Percentiles rank a stretch among this genome's conserved stretches.
These are phyloP conservation scores for Hibiscus tridactylites DNA, from an alignment of 345 rosid genomes.

Conservation along the genomic window DNA sequence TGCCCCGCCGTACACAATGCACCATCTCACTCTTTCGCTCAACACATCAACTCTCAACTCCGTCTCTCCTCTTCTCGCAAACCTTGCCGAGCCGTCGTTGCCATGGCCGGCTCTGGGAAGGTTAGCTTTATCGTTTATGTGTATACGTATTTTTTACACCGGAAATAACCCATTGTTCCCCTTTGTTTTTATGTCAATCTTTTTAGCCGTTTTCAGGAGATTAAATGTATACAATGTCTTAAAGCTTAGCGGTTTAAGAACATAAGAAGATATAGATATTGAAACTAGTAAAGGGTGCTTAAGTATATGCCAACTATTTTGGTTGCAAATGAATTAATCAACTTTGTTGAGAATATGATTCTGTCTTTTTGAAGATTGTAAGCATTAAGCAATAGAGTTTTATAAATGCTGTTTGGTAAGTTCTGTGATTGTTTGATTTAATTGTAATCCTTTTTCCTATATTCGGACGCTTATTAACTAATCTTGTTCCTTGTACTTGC, in stretches of 20 bases:
- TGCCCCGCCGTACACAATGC: conserved; percentile 34
- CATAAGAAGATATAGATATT: neutral
- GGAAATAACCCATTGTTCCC: neutral
- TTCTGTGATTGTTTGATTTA: neutral
- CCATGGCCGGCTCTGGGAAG: conserved; percentile 95
- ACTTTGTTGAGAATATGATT: neutral
- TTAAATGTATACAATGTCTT: neutral
- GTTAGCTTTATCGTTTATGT: conserved; percentile 17
- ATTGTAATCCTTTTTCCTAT: conserved; percentile 2
- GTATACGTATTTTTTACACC: too few species aligned
- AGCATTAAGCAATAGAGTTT: neutral
- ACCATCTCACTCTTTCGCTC: conserved; percentile 31
- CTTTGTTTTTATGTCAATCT: neutral
- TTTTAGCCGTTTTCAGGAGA: neutral
- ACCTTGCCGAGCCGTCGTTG: conserved; percentile 47
- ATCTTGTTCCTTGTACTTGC: conserved; percentile 36
- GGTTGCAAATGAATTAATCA: neutral
- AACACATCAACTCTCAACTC: conserved; percentile 38
- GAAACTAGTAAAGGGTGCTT: neutral
- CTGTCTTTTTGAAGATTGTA: neutral
- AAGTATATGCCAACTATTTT: neutral
- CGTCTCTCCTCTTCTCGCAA: conserved; percentile 46
- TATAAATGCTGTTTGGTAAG: neutral
- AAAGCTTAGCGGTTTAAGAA: too few species aligned
- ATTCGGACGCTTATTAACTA: neutral